A percentile compares a stretch with the other conserved stretches of the same genome.
These are phyloP conservation scores for Talaromyces adpressus DNA, from an alignment of 495 filamentous ascomycete genomes.

Conservation along the genomic window DNA sequence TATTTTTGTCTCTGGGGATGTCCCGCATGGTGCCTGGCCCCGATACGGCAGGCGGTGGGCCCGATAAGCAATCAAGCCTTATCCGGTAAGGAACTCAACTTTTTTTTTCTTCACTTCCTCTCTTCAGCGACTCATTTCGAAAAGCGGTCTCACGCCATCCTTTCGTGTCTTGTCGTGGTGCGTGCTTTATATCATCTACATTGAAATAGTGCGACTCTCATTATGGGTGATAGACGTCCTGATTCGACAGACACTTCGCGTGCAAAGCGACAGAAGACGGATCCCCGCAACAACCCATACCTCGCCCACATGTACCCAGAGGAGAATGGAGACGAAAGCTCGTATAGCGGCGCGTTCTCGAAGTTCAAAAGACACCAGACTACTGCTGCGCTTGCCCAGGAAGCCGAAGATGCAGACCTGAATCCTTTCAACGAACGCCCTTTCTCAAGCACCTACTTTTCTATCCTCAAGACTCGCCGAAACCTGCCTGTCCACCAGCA, in stretches of 20 bases:
- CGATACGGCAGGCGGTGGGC: conserved; percentile 22
- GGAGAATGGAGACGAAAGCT: conserved; percentile 36
- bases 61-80: conserved; percentile 18
- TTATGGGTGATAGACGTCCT: conserved; percentile 36
- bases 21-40: conserved; percentile 5
- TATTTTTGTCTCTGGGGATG: background rate
- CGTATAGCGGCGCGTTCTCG: conserved; percentile 45
- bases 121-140: background rate
- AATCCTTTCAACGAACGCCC: conserved; percentile 78
- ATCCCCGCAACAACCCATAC: conserved; percentile 70
- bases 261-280: conserved; percentile 44
- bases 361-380: conserved; percentile 72
- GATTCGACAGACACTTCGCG: conserved; percentile 35
- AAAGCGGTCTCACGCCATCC: background rate
- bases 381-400: conserved; percentile 64
- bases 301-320: conserved; percentile 79
- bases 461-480: conserved; percentile 74
- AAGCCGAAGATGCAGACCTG: conserved; percentile 70
- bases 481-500: conserved; percentile 87
- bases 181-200: background rate
- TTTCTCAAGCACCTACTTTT: conserved; percentile 79
- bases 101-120: conserved; percentile 3
- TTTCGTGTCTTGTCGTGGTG: background rate
- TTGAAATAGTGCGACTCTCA: background rate
- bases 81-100: conserved; percentile 1